Conservation (phyloP, 2,329 filamentous ascomycete genomes). For the Ceratocystis papillata region DNA sequence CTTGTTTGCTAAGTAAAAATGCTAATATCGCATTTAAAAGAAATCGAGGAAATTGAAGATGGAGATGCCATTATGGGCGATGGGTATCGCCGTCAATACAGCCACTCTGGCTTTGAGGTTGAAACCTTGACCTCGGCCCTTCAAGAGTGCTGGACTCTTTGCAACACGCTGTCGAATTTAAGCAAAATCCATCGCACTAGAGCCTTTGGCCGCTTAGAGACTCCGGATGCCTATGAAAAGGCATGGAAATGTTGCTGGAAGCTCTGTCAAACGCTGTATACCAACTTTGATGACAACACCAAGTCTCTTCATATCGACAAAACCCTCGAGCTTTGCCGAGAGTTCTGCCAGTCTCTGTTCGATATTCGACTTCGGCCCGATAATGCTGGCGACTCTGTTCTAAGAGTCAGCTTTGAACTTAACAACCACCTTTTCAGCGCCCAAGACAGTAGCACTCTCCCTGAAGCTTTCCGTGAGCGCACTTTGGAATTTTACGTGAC, state of each 20-base stretch:
- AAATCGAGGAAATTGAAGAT: conserved; percentile 43
- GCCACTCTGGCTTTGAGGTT: conserved; percentile 46
- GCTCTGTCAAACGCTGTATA: conserved; percentile 79
- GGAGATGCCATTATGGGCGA: conserved; percentile 41
- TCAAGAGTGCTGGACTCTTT: conserved; percentile 85
- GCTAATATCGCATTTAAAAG: conserved; percentile 3
- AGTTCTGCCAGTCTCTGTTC: conserved; percentile 86
- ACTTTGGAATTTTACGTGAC: conserved; percentile 93
- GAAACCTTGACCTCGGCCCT: conserved; percentile 63
- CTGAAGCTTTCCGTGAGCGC: conserved; percentile 76
- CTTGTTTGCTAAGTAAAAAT: not conserved
- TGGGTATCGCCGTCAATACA: not conserved
- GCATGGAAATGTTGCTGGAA: conserved; percentile 94
- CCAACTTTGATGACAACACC: conserved; percentile 61
- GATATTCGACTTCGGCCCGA: conserved; percentile 71
- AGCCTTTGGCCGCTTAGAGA: conserved; percentile 64
- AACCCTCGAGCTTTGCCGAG: conserved; percentile 76
- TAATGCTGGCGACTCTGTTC: conserved; percentile 70
- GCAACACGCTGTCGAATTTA: conserved; percentile 76
- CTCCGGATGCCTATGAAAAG: conserved; percentile 67
- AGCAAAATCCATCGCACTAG: conserved; percentile 74
- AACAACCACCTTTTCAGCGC: conserved; percentile 94
- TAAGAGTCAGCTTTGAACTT: conserved; percentile 86
- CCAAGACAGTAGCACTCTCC: conserved; percentile 65
- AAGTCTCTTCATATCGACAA: conserved; percentile 53